Evolutionary conservation across 495 filamentous ascomycete species (phyloP).

Genomic region (Penicillium cataractarum): DNA sequence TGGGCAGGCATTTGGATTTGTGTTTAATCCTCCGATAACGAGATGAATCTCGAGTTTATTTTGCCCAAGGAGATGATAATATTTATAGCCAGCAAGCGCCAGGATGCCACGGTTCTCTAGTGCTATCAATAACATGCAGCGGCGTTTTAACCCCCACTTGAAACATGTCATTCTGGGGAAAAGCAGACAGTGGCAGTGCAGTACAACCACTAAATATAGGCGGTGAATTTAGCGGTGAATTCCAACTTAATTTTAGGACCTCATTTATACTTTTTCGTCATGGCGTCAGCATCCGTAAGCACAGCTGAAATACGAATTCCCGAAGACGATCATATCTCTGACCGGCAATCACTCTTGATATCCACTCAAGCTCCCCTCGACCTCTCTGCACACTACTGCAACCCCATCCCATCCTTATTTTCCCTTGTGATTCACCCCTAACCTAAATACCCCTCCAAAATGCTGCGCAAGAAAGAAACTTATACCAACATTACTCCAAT

Average conservation of each 20-base stretch:
- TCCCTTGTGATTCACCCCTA: not conserved
- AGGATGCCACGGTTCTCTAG: not conserved
- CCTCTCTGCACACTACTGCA: not conserved
- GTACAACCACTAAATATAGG: not conserved
- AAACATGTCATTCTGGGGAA: not conserved
- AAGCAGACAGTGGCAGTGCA: not conserved
- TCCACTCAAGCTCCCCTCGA: not conserved
- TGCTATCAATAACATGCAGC: not conserved
- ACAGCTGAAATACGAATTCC: not conserved
- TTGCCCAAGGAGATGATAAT: not conserved
- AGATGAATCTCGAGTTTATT: not conserved
- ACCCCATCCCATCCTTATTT: not conserved
- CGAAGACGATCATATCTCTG: too few relatives aligned
- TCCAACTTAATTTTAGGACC: constrained; percentile 3
- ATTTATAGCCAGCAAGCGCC: not conserved
- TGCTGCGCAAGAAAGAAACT: constrained; percentile 34
- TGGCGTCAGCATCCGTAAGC: constrained; percentile 2
- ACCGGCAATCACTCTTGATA: not conserved
- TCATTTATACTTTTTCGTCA: not conserved
- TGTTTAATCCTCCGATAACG: not conserved
- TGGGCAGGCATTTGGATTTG: not conserved
- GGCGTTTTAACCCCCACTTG: not conserved
- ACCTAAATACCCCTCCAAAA: constrained; percentile 9
- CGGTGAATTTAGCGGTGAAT: constrained; percentile 2
- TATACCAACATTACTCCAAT: constrained; percentile 72